Percentiles rank a stretch among this genome's conserved stretches.
These are phyloP conservation scores for Jatropha podagrica DNA, from an alignment of 441 rosid genomes.

Conservation along the genomic window DNA sequence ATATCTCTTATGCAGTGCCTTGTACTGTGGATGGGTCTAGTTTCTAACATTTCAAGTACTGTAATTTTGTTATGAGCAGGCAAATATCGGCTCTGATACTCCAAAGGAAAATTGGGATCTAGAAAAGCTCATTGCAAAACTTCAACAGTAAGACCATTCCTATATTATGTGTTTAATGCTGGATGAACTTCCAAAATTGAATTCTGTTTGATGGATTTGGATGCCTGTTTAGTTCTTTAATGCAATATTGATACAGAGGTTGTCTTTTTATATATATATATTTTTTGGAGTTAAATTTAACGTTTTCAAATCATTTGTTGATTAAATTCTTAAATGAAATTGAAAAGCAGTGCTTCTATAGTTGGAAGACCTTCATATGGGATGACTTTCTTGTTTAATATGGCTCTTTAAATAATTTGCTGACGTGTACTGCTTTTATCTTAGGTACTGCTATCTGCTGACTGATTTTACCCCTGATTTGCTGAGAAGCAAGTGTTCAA, in stretches of 20 bases:
- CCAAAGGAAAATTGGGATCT: slow-evolving; percentile 87
- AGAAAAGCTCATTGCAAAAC: slow-evolving; percentile 87
- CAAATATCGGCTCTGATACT: slow-evolving; percentile 81
- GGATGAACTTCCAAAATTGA: slow-evolving; percentile 1
- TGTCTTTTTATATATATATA: neutral
- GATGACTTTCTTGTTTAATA: slow-evolving; percentile 11
- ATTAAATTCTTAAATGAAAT: neutral
- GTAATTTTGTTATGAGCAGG: slow-evolving; percentile 45
- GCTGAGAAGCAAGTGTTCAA: slow-evolving; percentile 60
- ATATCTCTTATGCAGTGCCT: neutral
- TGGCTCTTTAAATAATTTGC: slow-evolving; percentile 11
- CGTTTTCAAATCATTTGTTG: neutral
- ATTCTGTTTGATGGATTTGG: slow-evolving; percentile 14
- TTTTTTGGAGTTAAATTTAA: neutral
- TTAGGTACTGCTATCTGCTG: slow-evolving; percentile 90
- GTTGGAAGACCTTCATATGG: slow-evolving; percentile 9
- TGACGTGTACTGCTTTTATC: slow-evolving; percentile 20
- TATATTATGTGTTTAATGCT: slow-evolving; percentile 18
- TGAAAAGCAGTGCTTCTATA: neutral
- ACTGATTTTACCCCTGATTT: slow-evolving; percentile 77
- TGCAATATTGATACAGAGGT: neutral
- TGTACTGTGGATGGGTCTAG: neutral
- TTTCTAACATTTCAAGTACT: slow-evolving; percentile 15
- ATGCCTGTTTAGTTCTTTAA: neutral
- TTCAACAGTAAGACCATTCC: slow-evolving; percentile 71